Conservation (phyloP, 2,329 filamentous ascomycete genomes). For the Sporothrix luriei region DNA sequence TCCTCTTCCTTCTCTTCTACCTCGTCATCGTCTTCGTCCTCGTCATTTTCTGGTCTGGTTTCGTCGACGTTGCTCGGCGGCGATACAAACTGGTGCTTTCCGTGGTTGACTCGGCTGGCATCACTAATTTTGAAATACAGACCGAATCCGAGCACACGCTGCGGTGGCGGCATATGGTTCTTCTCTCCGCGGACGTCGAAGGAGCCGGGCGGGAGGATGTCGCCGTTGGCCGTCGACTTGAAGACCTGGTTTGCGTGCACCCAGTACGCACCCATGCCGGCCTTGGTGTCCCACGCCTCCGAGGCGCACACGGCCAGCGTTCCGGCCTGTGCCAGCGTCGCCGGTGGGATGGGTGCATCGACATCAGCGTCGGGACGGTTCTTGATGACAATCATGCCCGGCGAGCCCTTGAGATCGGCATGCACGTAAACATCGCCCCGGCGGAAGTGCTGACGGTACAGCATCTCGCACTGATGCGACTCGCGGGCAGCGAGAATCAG, state of each 20-base stretch:
- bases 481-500: constrained; percentile 88
- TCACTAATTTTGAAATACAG: constrained; percentile 88
- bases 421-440: constrained; percentile 93
- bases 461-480: constrained; percentile 81
- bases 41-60: constrained; percentile 15
- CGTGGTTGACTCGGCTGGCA: constrained; percentile 78
- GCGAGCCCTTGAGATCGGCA: constrained; percentile 81
- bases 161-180: constrained; percentile 85
- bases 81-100: constrained; percentile 59
- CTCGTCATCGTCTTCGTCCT: constrained; percentile 36
- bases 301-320: constrained; percentile 82
- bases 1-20: constrained; percentile 37
- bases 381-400: constrained; percentile 79
- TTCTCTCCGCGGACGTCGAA: constrained; percentile 86
- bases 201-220: constrained; percentile 74
- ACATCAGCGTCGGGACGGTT: constrained; percentile 71
- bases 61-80: constrained; percentile 41
- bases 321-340: constrained; percentile 88
- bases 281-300: constrained; percentile 93
- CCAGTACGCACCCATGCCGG: constrained; percentile 96
- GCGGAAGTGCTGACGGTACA: constrained; percentile 84
- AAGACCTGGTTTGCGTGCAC: constrained; percentile 86
- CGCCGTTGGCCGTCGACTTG: constrained; percentile 77
- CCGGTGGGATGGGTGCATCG: constrained; percentile 86
- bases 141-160: constrained; percentile 83